Evolutionary conservation across 768 basidiomycete genomes (phyloP).

Genomic region (Tremella fuciformis): DNA sequence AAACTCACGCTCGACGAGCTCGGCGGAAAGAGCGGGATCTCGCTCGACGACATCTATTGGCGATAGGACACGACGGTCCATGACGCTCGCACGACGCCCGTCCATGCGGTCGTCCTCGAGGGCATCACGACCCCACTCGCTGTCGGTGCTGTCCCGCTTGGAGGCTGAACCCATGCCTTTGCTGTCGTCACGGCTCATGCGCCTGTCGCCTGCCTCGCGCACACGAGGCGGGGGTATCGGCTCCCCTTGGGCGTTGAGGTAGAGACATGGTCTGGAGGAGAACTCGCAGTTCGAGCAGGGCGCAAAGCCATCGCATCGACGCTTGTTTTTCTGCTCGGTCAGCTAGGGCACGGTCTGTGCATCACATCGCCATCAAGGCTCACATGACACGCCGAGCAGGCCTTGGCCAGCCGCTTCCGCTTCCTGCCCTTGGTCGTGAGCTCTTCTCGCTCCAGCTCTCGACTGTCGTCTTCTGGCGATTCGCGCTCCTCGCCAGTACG

Average conservation of each 20-base stretch:
- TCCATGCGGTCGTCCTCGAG: conserved; percentile 5
- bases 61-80: not conserved
- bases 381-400: conserved; percentile 51
- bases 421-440: conserved; percentile 51
- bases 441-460: conserved; percentile 32
- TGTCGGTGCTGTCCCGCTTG: conserved; percentile 5
- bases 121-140: not conserved
- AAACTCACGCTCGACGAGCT: conserved; percentile 46
- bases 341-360: not conserved
- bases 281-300: conserved; percentile 52
- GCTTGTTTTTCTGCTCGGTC: conserved; percentile 47
- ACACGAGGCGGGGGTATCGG: conserved; percentile 48
- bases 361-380: conserved; percentile 15
- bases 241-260: conserved; percentile 49
- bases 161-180: not conserved
- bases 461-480: not conserved
- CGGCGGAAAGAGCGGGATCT: conserved; percentile 36
- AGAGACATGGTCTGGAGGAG: conserved; percentile 47
- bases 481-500: not conserved
- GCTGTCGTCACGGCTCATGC: conserved; percentile 5
- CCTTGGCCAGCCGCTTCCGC: conserved; percentile 51
- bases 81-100: conserved; percentile 9
- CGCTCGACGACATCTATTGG: conserved; percentile 39
- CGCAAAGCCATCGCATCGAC: conserved; percentile 51
- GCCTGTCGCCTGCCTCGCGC: conserved; percentile 25